Evolutionary conservation across 179 eudicot species (phyloP), one percentile per base, ranked within the genome.

Genomic region (Beta corolliflora): DNA sequence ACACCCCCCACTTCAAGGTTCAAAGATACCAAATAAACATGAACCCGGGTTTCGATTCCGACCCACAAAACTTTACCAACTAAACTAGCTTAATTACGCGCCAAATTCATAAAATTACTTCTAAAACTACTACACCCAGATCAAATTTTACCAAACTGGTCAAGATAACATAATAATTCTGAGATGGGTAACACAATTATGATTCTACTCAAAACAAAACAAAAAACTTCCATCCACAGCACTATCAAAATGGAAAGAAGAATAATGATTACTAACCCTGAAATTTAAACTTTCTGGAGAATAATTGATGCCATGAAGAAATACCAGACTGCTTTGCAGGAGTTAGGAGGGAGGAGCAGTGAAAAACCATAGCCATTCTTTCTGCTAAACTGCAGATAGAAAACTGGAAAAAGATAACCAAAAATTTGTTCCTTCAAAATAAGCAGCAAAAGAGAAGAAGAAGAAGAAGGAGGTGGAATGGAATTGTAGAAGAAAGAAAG

Each of bases 301-400:
- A 58, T 5, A 81, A 58, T 11, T 48, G 79, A 5, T 61, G 81
- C 81, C 75, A 81, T 54, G 84, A 53, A 3, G 76, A 73, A 44
- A 61, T 50, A 52, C 73, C 60, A 58, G 77, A 14, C 13, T 60
- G 69, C 58, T 82, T 85, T 59, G 81, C 75, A n/a, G 83, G 83
- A 63, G 76, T 59, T 54, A 82, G 18, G 7, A 82, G 77, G 18
- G 87, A 76, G n/a, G 41, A 85, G 50, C 87, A 82, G 14, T 75
- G 83, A 46, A 79, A 75, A 45, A 64, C 52, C 85, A 79, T 75
- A 0, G 71, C 29, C 80, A 79, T 81, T 18, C 3, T n/a, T 46
- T 41, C 14, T 13, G 8, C 7, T 2, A 14, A 31, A 23, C 0
- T 52, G 11, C 6, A 52, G n/a, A 12, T 65, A 65, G 41, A 65